Percentiles rank a stretch among this genome's conserved stretches.
phyloP scores from a whole-genome alignment of 192 early-diverging fungal species.

The Helicostylum pulchrum region DNA sequence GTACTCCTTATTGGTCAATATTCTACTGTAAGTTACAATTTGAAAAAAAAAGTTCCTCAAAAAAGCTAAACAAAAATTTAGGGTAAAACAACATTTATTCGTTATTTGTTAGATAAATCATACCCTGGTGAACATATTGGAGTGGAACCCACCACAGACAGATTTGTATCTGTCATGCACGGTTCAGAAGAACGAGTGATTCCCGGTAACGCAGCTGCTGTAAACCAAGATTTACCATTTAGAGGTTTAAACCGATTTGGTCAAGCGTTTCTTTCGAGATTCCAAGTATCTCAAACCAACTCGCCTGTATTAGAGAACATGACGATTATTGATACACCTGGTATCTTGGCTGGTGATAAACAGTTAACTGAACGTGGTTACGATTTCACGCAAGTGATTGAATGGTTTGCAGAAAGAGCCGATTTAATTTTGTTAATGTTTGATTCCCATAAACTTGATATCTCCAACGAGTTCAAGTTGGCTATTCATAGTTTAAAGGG shows the following conservation, averaged over 20 bases:
- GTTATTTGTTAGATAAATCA: conserved; percentile 68
- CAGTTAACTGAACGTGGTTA: conserved; percentile 75
- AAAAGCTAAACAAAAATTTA: background rate
- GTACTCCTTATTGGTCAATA: conserved; percentile 83
- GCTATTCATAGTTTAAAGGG: conserved; percentile 69
- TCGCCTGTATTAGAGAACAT: conserved; percentile 73
- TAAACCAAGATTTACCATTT: conserved; percentile 73
- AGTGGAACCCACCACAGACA: conserved; percentile 77
- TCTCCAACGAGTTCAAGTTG: conserved; percentile 79
- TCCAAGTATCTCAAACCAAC: conserved; percentile 74
- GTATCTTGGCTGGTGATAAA: conserved; percentile 78
- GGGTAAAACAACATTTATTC: conserved; percentile 83
- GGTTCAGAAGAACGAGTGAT: conserved; percentile 71
- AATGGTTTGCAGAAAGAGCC: conserved; percentile 84
- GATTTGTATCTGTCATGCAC: conserved; percentile 80
- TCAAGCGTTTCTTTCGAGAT: conserved; percentile 72
- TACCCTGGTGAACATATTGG: conserved; percentile 80
- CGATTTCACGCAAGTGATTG: conserved; percentile 72
- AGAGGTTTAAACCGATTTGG: conserved; percentile 71
- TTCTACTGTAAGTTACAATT: conserved; percentile 48
- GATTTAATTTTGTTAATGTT: conserved; percentile 80
- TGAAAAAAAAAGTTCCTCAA: background rate
- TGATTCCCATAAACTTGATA: conserved; percentile 84
- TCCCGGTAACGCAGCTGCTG: conserved; percentile 79
- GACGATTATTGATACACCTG: conserved; percentile 82